phyloP scores from a whole-genome alignment of 768 basidiomycete genomes.

The Rhodotorula diobovata region DNA sequence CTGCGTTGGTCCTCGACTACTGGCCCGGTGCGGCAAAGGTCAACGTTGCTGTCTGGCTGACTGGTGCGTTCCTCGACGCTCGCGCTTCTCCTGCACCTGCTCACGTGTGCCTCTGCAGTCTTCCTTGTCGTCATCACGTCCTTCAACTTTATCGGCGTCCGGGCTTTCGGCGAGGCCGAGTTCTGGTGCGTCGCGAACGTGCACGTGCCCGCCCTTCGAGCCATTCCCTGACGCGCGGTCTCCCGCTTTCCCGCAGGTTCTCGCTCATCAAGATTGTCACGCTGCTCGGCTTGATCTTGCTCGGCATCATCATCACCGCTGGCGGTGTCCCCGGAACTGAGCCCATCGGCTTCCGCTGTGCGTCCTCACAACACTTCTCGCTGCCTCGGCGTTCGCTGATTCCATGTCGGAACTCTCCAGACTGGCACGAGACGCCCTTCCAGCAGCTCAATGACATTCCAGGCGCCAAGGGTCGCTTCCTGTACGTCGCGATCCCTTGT shows the following conservation, averaged over 20 bases:
- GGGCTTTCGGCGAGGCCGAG: conserved; percentile 31
- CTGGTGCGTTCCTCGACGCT: background rate
- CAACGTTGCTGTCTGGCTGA: conserved; percentile 37
- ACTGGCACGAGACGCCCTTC: conserved; percentile 26
- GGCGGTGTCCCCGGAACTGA: conserved; percentile 47
- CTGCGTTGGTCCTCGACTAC: conserved; percentile 37
- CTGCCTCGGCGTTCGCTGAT: conserved; percentile 26
- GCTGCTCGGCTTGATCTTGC: conserved; percentile 48
- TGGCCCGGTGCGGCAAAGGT: conserved; percentile 27
- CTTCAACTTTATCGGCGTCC: conserved; percentile 41
- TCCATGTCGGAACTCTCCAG: background rate
- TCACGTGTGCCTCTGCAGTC: background rate
- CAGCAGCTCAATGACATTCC: conserved; percentile 49
- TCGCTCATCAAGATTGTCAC: conserved; percentile 49
- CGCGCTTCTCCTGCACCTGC: background rate
- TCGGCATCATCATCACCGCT: conserved; percentile 46
- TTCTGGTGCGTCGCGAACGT: background rate
- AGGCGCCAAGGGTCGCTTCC: conserved; percentile 59
- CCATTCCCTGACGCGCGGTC: no score
- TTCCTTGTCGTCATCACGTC: conserved; percentile 28
- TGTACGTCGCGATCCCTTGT: conserved; percentile 58
- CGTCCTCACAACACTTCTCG: conserved; percentile 33
- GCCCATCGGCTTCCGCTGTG: conserved; percentile 46
- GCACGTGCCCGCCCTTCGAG: no score
- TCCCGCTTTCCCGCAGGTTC: conserved; percentile 43